Evolutionary conservation across 306 rosid species (phyloP), one percentile per base, ranked within the genome.

Genomic region (Vigna angularis): DNA sequence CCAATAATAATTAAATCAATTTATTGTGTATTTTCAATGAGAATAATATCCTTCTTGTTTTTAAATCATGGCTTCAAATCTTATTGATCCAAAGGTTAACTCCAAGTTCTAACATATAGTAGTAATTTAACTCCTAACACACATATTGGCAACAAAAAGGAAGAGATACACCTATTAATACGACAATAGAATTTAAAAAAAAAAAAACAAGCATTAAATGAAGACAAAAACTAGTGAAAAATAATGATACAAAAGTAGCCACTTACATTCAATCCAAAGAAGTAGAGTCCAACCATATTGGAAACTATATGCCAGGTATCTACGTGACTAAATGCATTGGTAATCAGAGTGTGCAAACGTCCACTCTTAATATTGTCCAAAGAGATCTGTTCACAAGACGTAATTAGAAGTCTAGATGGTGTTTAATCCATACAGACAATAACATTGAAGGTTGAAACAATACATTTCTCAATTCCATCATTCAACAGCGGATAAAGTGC

Each of bases 201-300:
- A 38, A 8, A 78, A 3, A 11, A 32, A 58, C 56, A 9, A 53
- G 32, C 26, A 75, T 13, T 63, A 17, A 30, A 63, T 52, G 16
- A 18, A 49, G 40, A 59, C n/a, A 64, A 72, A 44, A 12, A 28
- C n/a, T 14, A 59, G 6, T 28, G 50, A 45, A 30, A 70, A 77
- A 74, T 59, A 61, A 66, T 63, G 65, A 68, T 65, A 74, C 67
- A 8, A 79, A 84, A 82, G 63, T 63, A 76, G 69, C 73, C 62
- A 81, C 50, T 93, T 84, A 95, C 98, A 52, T 71, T 89, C 65
- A 2, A 71, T 83, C 98, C 98, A 26, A 93, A 95, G 93, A 88
- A 95, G 88, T 89, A 91, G 75, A 95, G 92, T 77, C 93, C 97
- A 47, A 91, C 64, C 97, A 95, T 91, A 93, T 95, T 92, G 79